Conservation (phyloP, 495 filamentous ascomycete species). For the Terfezia boudieri region DNA sequence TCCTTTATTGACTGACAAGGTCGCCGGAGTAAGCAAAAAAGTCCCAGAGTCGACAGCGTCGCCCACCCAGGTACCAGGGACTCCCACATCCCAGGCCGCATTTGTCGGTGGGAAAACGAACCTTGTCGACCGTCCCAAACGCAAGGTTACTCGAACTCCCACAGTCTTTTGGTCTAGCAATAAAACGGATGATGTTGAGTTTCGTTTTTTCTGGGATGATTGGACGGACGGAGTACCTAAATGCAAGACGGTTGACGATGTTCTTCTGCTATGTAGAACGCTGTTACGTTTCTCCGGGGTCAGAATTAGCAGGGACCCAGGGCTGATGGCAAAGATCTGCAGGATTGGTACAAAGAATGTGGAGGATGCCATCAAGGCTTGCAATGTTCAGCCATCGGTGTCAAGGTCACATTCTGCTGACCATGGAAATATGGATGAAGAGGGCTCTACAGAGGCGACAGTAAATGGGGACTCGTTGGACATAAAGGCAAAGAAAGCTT, state of each 20-base stretch:
- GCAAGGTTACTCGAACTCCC: conserved; percentile 18
- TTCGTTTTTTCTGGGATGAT: conserved; percentile 91
- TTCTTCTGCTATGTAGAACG: conserved; percentile 69
- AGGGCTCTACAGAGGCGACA: conserved; percentile 23
- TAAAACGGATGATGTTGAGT: conserved; percentile 23
- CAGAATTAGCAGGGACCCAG: conserved; percentile 64
- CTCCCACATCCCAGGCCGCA: not conserved
- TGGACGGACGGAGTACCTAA: conserved; percentile 85
- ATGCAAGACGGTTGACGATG: conserved; percentile 72
- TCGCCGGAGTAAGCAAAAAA: not conserved
- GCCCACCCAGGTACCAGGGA: not conserved
- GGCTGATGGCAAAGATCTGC: conserved; percentile 54
- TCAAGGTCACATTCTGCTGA: not conserved
- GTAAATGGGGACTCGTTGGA: conserved; percentile 1
- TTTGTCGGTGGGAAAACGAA: not conserved
- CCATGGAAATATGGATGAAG: not conserved
- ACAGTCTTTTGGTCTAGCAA: conserved; percentile 15
- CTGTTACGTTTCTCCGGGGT: conserved; percentile 66
- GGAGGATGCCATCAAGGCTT: conserved; percentile 27
- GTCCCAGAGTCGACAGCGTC: not conserved
- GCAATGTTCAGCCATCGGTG: not conserved
- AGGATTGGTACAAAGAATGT: conserved; percentile 62
- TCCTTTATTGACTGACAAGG: not conserved
- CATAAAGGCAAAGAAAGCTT: not conserved
- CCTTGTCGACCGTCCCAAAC: conserved; percentile 9